Conservation (phyloP, 108 stramenopile genomes). For the Nitzschia putrida region DNA sequence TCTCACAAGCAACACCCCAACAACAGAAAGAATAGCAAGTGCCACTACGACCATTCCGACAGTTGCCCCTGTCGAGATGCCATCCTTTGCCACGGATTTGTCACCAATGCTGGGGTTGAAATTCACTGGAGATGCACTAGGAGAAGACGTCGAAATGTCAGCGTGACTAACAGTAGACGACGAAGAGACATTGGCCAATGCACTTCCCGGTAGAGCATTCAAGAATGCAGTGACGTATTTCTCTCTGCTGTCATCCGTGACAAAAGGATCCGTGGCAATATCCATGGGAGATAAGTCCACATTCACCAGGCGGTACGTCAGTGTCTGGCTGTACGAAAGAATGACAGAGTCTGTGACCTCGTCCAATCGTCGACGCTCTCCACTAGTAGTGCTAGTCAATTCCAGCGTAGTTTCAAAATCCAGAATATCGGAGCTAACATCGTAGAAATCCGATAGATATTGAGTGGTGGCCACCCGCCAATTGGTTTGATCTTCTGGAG, state of each 20-base stretch:
- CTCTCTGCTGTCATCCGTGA: neutral
- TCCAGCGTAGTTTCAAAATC: constrained; percentile 1
- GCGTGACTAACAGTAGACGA: neutral
- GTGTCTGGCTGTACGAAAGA: neutral
- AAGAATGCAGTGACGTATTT: constrained; percentile 5
- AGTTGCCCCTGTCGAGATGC: neutral
- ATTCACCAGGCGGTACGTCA: constrained; percentile 7
- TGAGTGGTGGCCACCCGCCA: constrained; percentile 3
- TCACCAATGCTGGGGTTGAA: neutral
- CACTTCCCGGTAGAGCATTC: neutral
- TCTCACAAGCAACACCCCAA: too few species aligned
- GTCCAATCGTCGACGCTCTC: neutral
- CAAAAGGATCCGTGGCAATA: constrained; percentile 6
- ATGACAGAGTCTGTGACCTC: neutral
- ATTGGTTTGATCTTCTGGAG: neutral
- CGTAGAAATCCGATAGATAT: constrained; percentile 5
- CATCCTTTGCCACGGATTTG: neutral
- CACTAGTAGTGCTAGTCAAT: neutral
- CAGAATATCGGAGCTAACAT: neutral
- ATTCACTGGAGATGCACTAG: neutral
- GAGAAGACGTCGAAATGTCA: neutral
- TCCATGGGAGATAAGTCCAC: neutral
- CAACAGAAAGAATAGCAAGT: too few species aligned
- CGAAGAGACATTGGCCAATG: neutral
- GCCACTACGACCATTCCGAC: neutral